Percentiles rank a stretch among this genome's conserved stretches.
Evolutionary conservation across 2,329 filamentous ascomycete genomes (phyloP).

Genomic region (Hymenoscyphus fraxineus): DNA sequence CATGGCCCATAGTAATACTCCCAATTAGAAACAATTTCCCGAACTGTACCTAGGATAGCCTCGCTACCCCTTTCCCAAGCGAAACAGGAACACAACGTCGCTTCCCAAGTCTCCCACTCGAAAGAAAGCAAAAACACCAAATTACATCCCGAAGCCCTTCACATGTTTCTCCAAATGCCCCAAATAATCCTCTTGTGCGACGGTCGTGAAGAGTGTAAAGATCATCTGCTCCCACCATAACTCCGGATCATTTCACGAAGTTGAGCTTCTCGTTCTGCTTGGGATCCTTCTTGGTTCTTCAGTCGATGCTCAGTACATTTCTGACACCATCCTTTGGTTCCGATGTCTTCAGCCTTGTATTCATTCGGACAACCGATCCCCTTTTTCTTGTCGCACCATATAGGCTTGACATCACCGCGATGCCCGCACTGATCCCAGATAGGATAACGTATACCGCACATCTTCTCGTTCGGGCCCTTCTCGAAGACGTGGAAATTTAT

Average conservation of each 20-base stretch:
- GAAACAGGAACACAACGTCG: neutral
- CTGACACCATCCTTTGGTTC: neutral
- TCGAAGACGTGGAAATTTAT: neutral
- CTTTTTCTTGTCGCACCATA: neutral
- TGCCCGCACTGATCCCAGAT: neutral
- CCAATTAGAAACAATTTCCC: neutral
- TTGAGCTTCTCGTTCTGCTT: neutral
- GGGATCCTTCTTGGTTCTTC: neutral
- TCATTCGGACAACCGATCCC: neutral
- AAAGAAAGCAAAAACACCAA: neutral
- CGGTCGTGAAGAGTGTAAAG: neutral
- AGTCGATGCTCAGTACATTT: neutral
- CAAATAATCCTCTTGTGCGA: neutral
- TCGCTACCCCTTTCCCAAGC: neutral
- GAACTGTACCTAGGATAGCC: neutral
- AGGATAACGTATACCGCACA: conserved; percentile 1
- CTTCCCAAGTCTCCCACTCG: neutral
- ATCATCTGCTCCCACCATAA: neutral
- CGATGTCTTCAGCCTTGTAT: neutral
- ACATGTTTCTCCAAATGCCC: neutral
- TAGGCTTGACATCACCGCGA: neutral
- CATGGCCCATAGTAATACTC: neutral
- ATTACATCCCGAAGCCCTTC: neutral
- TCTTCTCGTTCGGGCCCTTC: neutral
- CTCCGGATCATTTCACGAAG: neutral